Evolutionary conservation across 768 basidiomycete species (phyloP).

Genomic region (Hysterangium stoloniferum): DNA sequence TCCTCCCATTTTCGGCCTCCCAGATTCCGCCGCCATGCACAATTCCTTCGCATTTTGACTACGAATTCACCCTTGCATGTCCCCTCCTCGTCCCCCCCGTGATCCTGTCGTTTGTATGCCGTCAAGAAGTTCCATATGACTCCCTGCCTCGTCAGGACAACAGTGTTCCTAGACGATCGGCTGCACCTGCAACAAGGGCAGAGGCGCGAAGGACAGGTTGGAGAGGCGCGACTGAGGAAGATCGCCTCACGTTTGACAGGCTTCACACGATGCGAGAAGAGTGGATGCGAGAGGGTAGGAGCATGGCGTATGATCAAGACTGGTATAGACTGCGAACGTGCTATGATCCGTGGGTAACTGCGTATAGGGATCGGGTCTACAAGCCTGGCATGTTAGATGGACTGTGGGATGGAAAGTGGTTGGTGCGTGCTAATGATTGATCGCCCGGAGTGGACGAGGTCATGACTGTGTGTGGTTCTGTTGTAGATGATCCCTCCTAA

Average conservation of each 20-base stretch:
- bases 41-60: conserved; percentile 30
- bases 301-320: conserved; percentile 44
- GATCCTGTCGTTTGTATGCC: conserved; percentile 27
- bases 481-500: conserved; percentile 2
- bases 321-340: conserved; percentile 50
- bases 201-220: conserved; percentile 24
- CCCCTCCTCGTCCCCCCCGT: conserved; percentile 30
- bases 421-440: conserved; percentile 39
- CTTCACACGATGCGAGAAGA: conserved; percentile 4
- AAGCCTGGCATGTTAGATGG: conserved; percentile 46
- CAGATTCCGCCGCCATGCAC: conserved; percentile 12
- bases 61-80: conserved; percentile 31
- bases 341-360: conserved; percentile 26
- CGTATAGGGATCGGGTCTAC: conserved; percentile 25
- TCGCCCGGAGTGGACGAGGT: conserved; percentile 1
- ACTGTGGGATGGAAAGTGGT: conserved; percentile 55
- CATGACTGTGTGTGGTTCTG: conserved; percentile 1
- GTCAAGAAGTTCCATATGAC: conserved; percentile 20
- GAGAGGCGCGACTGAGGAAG: conserved; percentile 30
- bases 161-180: conserved; percentile 23
- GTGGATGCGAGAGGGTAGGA: conserved; percentile 20
- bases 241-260: conserved; percentile 32
- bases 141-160: conserved; percentile 20
- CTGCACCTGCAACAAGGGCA: conserved; percentile 23
- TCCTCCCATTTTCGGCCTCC: conserved; percentile 37